Base-by-base conservation (phyloP, 352 stramenopile genomes). In the Thalassiosira hispida region DNA sequence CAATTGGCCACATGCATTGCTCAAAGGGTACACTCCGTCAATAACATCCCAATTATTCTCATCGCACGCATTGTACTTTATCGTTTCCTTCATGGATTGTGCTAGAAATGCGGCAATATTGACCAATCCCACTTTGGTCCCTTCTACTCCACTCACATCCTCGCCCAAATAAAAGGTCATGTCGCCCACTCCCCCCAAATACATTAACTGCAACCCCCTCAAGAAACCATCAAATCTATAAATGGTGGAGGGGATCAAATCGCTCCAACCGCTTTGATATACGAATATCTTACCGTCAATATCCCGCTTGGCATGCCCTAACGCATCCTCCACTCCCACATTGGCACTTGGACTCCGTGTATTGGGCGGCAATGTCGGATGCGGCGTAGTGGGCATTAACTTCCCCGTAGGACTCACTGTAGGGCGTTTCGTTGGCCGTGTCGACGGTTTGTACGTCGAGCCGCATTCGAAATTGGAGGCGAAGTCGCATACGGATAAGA, bases 71-170 rank as follows among this genome's bases (percentile, higher is more conserved):
- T 89, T 71, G 51, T 86, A 84, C 35, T 75, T 66, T 51, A 89
- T 89, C 2, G 83, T 85, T 53, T 87, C 83, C 46, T 87, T 79
- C 79, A 84, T 84, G n/a, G n/a, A n/a, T n/a, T n/a, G n/a, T n/a
- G n/a, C 66, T 12, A 83, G 51, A 52, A 83, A 83, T 5, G 68
- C 66, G 1, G 74, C 74, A 46, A 85, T 52, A 49, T 81, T 81
- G 25, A 76, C 73, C 0, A 81, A 27, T 27, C 63, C 73, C 14
- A 70, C 22, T 20, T 63, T 40, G 16, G 51, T 27, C 20, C 69
- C 69, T n/a, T 70, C 52, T 35, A 49, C 47, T n/a, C 56, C 55
- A 4, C n/a, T 4, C 20, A 61, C 52, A 49, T 79, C 70, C 6
- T 75, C 33, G 6, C 73, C 73, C 8, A 71, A 16, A 46, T 81